Evolutionary conservation across 345 rosid genomes (phyloP).

Genomic region (Combretum micranthum): DNA sequence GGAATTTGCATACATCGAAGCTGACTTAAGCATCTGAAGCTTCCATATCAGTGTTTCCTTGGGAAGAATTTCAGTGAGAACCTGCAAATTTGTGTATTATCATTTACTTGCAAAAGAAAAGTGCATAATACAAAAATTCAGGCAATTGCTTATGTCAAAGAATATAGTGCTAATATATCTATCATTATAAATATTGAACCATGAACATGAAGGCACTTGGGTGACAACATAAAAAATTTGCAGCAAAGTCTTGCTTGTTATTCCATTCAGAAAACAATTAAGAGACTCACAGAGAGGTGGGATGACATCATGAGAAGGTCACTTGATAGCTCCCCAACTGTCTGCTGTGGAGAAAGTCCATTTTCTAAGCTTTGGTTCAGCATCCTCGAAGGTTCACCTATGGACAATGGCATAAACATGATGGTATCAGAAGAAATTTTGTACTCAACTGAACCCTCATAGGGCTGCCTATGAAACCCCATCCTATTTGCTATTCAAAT

Average conservation of each 20-base stretch:
- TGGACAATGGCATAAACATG: constrained; percentile 3
- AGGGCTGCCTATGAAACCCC: not conserved
- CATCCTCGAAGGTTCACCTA: constrained; percentile 48
- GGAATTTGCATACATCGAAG: constrained; percentile 52
- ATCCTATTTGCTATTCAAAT: too few species aligned
- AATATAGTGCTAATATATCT: too few species aligned
- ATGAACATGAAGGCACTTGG: too few species aligned
- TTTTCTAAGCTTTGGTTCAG: constrained; percentile 35
- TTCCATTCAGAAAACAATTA: not conserved
- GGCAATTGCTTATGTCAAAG: too few species aligned
- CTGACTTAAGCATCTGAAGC: constrained; percentile 58
- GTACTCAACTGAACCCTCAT: not conserved
- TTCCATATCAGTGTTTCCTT: constrained; percentile 75
- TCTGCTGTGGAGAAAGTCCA: constrained; percentile 45
- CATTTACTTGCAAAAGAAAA: constrained; percentile 6
- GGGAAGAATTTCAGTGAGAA: constrained; percentile 47
- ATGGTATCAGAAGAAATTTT: constrained; percentile 3
- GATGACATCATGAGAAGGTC: constrained; percentile 40
- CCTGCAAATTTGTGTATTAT: constrained; percentile 35
- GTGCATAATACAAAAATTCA: too few species aligned
- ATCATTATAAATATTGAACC: too few species aligned
- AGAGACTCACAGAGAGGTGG: constrained; percentile 45
- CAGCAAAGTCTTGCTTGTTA: too few species aligned
- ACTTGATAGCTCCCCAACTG: constrained; percentile 25
- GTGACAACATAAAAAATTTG: too few species aligned